phyloP scores from a whole-genome alignment of 2,329 filamentous ascomycete species.

The Colletotrichum paranaense region DNA sequence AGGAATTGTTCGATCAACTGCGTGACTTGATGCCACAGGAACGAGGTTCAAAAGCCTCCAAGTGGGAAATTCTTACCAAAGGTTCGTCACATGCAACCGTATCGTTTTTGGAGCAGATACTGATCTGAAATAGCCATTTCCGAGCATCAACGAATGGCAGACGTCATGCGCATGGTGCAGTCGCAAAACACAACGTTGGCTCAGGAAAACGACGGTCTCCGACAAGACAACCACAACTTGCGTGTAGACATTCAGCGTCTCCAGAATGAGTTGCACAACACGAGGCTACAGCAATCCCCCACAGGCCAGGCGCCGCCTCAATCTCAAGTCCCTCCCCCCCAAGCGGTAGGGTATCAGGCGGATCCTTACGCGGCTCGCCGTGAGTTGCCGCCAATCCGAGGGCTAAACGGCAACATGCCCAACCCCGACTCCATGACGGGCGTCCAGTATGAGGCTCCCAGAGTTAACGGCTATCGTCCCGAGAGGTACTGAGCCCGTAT shows the following conservation, averaged over 20 bases:
- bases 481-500: conserved; percentile 48
- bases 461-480: conserved; percentile 58
- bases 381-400: conserved; percentile 68
- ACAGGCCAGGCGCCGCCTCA: conserved; percentile 37
- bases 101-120: neutral
- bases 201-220: conserved; percentile 59
- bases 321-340: conserved; percentile 38
- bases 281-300: conserved; percentile 40
- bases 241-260: conserved; percentile 62
- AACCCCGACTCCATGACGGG: conserved; percentile 73
- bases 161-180: conserved; percentile 59
- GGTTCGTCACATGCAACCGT: conserved; percentile 62
- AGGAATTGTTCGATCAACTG: conserved; percentile 84
- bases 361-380: conserved; percentile 52
- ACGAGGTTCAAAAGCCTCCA: conserved; percentile 85
- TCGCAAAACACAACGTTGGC: conserved; percentile 54
- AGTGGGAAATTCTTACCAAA: conserved; percentile 90
- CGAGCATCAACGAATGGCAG: conserved; percentile 68
- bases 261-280: conserved; percentile 47
- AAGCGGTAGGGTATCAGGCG: conserved; percentile 40
- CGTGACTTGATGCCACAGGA: conserved; percentile 83
- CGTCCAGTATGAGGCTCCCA: conserved; percentile 69
- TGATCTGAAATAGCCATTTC: conserved; percentile 62
- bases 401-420: conserved; percentile 57
- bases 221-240: conserved; percentile 60